These are phyloP conservation scores for Phytopythium mirpurense DNA, from an alignment of 352 stramenopile species.

Conservation along the genomic window DNA sequence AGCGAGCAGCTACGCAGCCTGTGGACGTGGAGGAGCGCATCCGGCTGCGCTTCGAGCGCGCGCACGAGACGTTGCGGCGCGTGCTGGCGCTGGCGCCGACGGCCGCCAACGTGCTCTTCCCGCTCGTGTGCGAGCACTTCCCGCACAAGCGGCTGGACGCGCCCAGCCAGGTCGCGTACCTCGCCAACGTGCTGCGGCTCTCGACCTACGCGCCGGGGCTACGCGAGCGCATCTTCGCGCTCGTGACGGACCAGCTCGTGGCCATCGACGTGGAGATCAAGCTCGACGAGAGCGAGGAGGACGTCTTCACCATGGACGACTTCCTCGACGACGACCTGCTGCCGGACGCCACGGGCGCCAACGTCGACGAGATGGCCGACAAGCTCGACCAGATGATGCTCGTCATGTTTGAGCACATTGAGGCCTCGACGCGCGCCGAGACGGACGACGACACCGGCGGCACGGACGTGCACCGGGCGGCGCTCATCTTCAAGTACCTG, in stretches of 20 bases:
- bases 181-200: conserved; percentile 67
- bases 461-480: conserved; percentile 41
- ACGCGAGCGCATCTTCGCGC: conserved; percentile 73
- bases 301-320: conserved; percentile 79
- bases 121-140: conserved; percentile 70
- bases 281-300: conserved; percentile 81
- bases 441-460: conserved; percentile 1
- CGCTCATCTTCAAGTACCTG: conserved; percentile 68
- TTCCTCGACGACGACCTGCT: conserved; percentile 78
- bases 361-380: conserved; percentile 80
- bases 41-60: conserved; percentile 47
- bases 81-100: conserved; percentile 71
- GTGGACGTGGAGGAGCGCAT: conserved; percentile 50
- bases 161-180: conserved; percentile 56
- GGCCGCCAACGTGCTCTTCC: conserved; percentile 73
- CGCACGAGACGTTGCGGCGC: conserved; percentile 55
- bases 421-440: conserved; percentile 15
- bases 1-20: conserved; percentile 4
- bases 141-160: conserved; percentile 80
- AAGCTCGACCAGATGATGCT: conserved; percentile 89
- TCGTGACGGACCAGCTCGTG: conserved; percentile 85
- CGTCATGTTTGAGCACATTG: conserved; percentile 84
- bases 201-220: conserved; percentile 61
- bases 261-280: conserved; percentile 89
- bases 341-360: conserved; percentile 25